Evolutionary conservation across 805 yeast species (phyloP), one percentile per base, ranked within the genome.

Genomic region (Scheffersomyces lignosus): DNA sequence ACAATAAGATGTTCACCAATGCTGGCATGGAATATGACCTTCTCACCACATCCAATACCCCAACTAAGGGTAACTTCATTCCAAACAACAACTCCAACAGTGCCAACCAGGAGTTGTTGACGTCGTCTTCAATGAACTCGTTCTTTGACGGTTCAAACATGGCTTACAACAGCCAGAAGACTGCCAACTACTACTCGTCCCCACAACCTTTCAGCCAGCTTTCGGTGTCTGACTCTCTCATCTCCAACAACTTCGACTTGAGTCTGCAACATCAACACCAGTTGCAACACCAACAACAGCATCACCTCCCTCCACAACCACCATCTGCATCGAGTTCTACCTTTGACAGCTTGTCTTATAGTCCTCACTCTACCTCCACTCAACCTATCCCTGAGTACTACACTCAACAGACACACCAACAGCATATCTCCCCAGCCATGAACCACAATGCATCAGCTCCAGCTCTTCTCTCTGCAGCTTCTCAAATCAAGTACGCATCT

Each of bases 1-100:
- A 30, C 26, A 18, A 15, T 14, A 15, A 18, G 10, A 15, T 32
- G 30, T 23, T 32, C 14, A 32, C 18, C 20, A 22, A 22, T n/a
- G 14, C 12, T 13, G n/a, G n/a, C n/a, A n/a, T n/a, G n/a, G 41
- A 40, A 15, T 28, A 28, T 14, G 40, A 40, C 15, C 24, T 29
- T 15, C 30, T 36, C 26, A 30, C 31, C 31, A 27, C 33, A 7
- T 20, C 24, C 24, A 20, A 20, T 10, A 20, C 24, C 24, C 24
- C 24, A 7, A 7, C 24, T 10, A n/a, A n/a, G n/a, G n/a, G n/a
- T n/a, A n/a, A n/a, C n/a, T n/a, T n/a, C n/a, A n/a, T n/a, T n/a
- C n/a, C n/a, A n/a, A 20, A 20, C 24, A 7, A 7, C 10, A 7
- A 20, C 7, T 10, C 10, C 10, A 10, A 10, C 10, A 10, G 9